Conservation (phyloP, 164 flowering plant species). For the Vitis riparia region DNA sequence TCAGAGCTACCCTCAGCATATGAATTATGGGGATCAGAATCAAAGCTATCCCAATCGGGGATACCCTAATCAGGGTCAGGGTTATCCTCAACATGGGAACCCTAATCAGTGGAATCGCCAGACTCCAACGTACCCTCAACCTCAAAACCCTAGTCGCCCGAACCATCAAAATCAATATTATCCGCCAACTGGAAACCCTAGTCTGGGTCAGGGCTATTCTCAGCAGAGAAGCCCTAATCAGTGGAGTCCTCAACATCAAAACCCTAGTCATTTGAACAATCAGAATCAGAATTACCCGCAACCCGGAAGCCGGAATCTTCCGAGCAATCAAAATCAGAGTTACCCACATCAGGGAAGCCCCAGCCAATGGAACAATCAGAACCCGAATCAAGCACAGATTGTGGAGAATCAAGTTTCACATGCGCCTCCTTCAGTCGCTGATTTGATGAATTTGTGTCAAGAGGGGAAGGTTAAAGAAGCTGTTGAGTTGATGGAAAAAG, state of each 20-base stretch:
- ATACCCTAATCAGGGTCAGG: slow-evolving; percentile 22
- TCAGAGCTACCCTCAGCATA: slow-evolving; percentile 17
- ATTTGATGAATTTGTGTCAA: slow-evolving; percentile 42
- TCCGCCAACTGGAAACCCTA: background rate
- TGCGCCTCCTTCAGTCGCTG: slow-evolving; percentile 25
- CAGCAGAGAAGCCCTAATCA: slow-evolving; percentile 14
- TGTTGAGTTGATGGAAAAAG: slow-evolving; percentile 56
- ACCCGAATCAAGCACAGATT: slow-evolving; percentile 10
- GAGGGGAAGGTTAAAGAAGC: slow-evolving; percentile 72
- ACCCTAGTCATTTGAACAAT: slow-evolving; percentile 19
- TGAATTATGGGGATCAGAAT: slow-evolving; percentile 16
- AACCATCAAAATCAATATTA: slow-evolving; percentile 4
- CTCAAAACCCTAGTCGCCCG: slow-evolving; percentile 11
- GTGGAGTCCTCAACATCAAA: slow-evolving; percentile 15
- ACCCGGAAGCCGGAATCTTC: slow-evolving; percentile 14
- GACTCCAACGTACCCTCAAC: slow-evolving; percentile 11
- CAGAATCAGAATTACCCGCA: slow-evolving; percentile 19
- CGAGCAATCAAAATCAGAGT: slow-evolving; percentile 18
- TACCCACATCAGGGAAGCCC: background rate
- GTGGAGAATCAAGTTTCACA: slow-evolving; percentile 9
- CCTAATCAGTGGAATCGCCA: slow-evolving; percentile 5
- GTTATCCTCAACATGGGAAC: slow-evolving; percentile 7
- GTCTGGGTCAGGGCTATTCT: slow-evolving; percentile 13
- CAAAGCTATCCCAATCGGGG: slow-evolving; percentile 12
- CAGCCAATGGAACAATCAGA: slow-evolving; percentile 14